A percentile compares a stretch with the other conserved stretches of the same genome.
phyloP scores from a whole-genome alignment of 345 rosid species.

The Bretschneidera sinensis region DNA sequence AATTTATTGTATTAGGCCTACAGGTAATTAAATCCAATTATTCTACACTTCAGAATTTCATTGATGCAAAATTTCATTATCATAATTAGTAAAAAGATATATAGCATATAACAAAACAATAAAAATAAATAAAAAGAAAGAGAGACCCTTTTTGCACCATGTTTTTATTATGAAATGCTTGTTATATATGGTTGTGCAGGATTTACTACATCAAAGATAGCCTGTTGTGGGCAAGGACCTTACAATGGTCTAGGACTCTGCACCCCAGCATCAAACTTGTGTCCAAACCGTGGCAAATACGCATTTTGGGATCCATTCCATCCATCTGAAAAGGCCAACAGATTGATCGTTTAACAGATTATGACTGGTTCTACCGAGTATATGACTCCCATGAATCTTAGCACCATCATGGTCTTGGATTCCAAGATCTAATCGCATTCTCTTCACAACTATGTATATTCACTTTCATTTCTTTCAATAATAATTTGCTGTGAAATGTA shows the following conservation, averaged over 20 bases:
- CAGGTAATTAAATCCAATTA: no score
- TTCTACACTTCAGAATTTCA: no score
- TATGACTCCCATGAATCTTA: constrained; percentile 81
- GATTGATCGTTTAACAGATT: constrained; percentile 46
- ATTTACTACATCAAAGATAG: constrained; percentile 49
- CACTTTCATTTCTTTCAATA: not conserved
- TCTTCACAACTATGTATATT: not conserved
- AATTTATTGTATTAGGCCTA: no score
- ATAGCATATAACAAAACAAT: no score
- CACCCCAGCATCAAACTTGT: constrained; percentile 56
- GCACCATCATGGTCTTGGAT: constrained; percentile 60
- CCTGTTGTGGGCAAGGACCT: constrained; percentile 86
- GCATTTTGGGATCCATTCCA: constrained; percentile 87
- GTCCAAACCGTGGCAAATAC: constrained; percentile 45
- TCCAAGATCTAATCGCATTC: constrained; percentile 17
- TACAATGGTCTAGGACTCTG: constrained; percentile 74
- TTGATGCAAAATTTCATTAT: no score
- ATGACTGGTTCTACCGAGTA: constrained; percentile 44
- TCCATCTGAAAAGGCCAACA: constrained; percentile 75
- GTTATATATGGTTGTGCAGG: constrained; percentile 30
- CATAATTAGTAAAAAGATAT: no score
- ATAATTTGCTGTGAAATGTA: no score
- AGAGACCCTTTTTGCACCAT: not conserved
- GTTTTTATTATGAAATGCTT: constrained; percentile 14
- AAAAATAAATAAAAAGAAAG: no score